phyloP scores from a whole-genome alignment of 2,329 filamentous ascomycete genomes.

The Penicillium sp. region DNA sequence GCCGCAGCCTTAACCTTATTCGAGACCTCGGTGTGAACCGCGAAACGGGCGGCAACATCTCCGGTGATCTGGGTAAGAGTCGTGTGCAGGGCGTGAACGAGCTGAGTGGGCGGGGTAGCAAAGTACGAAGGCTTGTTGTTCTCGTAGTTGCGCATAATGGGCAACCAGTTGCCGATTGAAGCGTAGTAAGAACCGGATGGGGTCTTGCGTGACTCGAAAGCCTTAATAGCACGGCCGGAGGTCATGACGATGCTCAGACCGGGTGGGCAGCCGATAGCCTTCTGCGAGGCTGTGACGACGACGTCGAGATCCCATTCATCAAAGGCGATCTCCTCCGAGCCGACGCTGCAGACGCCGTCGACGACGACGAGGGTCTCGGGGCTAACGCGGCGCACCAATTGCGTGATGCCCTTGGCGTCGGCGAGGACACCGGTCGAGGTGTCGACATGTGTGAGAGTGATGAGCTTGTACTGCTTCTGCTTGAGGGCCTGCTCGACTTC shows the following conservation, averaged over 20 bases:
- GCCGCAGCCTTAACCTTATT: conserved; percentile 83
- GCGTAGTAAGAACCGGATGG: conserved; percentile 88
- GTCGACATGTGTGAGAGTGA: conserved; percentile 96
- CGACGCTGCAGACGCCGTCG: conserved; percentile 95
- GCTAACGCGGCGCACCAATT: conserved; percentile 78
- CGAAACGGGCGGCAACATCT: conserved; percentile 76
- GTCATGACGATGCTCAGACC: conserved; percentile 93
- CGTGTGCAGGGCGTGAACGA: conserved; percentile 89
- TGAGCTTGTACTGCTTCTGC: conserved; percentile 86
- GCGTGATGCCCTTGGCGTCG: conserved; percentile 78
- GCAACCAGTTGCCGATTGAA: conserved; percentile 95
- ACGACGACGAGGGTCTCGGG: conserved; percentile 89
- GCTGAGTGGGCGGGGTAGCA: conserved; percentile 89
- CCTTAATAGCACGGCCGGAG: conserved; percentile 79
- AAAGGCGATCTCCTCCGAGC: conserved; percentile 91
- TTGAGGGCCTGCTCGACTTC: conserved; percentile 86
- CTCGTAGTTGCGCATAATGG: conserved; percentile 99
- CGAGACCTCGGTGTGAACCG: conserved; percentile 71
- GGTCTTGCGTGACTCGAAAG: conserved; percentile 73
- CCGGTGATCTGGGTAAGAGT: conserved; percentile 79
- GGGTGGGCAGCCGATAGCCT: conserved; percentile 92
- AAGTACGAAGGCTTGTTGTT: conserved; percentile 97
- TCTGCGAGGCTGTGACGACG: conserved; percentile 91
- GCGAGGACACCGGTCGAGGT: conserved; percentile 94
- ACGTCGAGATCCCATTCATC: conserved; percentile 92